Evolutionary conservation across 73 alveolate genomes (phyloP), one percentile per base, ranked within the genome.

Genomic region (Symbiodinium pilosum): DNA sequence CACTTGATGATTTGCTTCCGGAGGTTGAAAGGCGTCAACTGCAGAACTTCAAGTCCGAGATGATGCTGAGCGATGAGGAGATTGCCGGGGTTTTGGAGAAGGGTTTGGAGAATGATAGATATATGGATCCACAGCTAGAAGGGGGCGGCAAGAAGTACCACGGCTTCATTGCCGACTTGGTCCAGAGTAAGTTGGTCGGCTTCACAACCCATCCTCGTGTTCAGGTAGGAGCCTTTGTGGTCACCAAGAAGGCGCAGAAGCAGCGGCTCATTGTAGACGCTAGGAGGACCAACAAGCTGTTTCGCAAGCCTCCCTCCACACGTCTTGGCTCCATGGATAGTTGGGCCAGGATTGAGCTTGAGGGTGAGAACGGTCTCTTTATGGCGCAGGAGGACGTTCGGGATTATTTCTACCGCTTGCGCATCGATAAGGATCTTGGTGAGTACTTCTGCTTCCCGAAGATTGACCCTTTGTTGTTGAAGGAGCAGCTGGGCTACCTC

Each of bases 341-440:
- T 1, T 92, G 98, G 98, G 3, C 59, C 0, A 43, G 98, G 3
- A 40, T 92, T 14, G 92, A 92, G 36, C 44, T 92, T 16, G 42
- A 38, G 4, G 24, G 47, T 32, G 84, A 32, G 30, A 77, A 20
- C 14, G 59, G 26, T 21, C 21, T 92, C 11, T 92, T 73, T 34
- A 9, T 69, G 5, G 98, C 91, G 0, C 98, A 92, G 26, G 98
- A 75, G 38, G 98, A 92, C 44, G 91, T 92, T 7, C 40, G 32
- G 54, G 97, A 68, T 44, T 91, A 40, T 32, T 91, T 91, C 54
- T 68, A 91, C 40, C 36, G 97, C 1, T 39, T 91, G 1, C 83
- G 97, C n/a, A 91, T 91, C 16, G 0, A 4, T 43, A 11, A 28
- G 38, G 83, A 3, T 0, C 86, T 87, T 42, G 86, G 94, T 0